Base-by-base conservation (phyloP, 768 basidiomycete genomes). In the Postia placenta region DNA sequence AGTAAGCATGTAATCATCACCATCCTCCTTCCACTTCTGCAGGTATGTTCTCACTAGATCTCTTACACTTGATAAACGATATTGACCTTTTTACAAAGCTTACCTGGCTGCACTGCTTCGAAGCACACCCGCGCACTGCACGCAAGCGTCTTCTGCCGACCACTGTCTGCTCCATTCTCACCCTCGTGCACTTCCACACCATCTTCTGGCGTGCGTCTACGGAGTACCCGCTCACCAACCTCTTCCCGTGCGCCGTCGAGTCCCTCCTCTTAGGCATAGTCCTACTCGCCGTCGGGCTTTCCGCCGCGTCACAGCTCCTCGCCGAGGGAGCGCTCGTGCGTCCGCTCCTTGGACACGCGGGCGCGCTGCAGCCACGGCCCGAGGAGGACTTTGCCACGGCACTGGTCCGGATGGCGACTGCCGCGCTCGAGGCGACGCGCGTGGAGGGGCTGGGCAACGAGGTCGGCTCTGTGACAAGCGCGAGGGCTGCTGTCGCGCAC, bases 321-420 rank as follows among this genome's bases (percentile, higher is more conserved):
- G 69, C 83, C 17, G 74, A 79, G 47, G 85, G 86, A 3, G 56
- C 69, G 5, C 61, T 89, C 11, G 71, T 79, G 27, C 72, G 80
- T 2, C 73, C 84, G 11, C 67, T 87, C n/a, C 75, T 82, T 26
- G 81, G 80, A 5, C 70, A 61, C 52, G 61, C 67, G n/a, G 48
- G 47, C 14, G 66, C 63, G 20, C 60, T 78, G 26, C 56, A 73
- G 30, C 71, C 83, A 2, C 77, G 75, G 15, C 73, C 72, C 61
- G 84, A 88, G 33, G 86, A 88, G 62, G 85, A 87, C 59, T 88
- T 85, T 64, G 77, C 80, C 5, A 74, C 87, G 19, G 76, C 83
- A 2, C 70, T 90, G 33, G 70, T 89, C 37, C 78, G 87, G 19
- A 69, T 87, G 17, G 85, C 85, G 17, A 83, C 83, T 0, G 85